These are phyloP conservation scores for Cylindrotheca fusiformis DNA, from an alignment of 108 stramenopile genomes.

Conservation along the genomic window DNA sequence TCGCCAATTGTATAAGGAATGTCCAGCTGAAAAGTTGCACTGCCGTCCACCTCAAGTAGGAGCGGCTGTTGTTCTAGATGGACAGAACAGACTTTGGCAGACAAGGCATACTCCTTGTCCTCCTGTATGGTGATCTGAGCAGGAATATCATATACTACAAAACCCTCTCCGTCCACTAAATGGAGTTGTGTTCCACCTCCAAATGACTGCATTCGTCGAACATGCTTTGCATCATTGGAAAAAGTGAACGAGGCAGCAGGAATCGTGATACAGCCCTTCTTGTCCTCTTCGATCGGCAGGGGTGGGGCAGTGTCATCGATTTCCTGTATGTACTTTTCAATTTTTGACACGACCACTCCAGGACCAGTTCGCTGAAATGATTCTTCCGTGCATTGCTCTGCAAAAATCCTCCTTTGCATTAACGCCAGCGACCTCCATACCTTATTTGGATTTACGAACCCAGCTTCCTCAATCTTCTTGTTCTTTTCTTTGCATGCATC, in stretches of 20 bases:
- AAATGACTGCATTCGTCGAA: slow-evolving; percentile 27
- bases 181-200: slow-evolving; percentile 41
- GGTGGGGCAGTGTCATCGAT: slow-evolving; percentile 23
- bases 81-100: slow-evolving; percentile 37
- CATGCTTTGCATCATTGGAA: slow-evolving; percentile 22
- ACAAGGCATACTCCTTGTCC: slow-evolving; percentile 29
- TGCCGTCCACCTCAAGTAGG: slow-evolving; percentile 25
- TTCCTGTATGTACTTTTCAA: slow-evolving; percentile 37
- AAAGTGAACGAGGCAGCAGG: slow-evolving; percentile 27
- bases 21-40: slow-evolving; percentile 6
- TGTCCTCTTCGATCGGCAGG: slow-evolving; percentile 26
- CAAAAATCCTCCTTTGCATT: slow-evolving; percentile 33
- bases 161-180: slow-evolving; percentile 32
- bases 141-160: slow-evolving; percentile 32
- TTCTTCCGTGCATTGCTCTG: slow-evolving; percentile 16
- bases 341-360: slow-evolving; percentile 25
- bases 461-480: slow-evolving; percentile 21
- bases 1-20: slow-evolving; percentile 56
- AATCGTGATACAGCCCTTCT: slow-evolving; percentile 19
- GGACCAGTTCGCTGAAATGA: slow-evolving; percentile 25
- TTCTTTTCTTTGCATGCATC: slow-evolving; percentile 42
- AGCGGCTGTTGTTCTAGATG: slow-evolving; percentile 37
- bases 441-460: slow-evolving; percentile 34
- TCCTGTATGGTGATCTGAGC: slow-evolving; percentile 17
- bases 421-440: slow-evolving; percentile 45